A percentile compares a stretch with the other conserved stretches of the same genome.
Evolutionary conservation across 2,329 filamentous ascomycete species (phyloP).

Genomic region (Colletotrichum tofieldiae): DNA sequence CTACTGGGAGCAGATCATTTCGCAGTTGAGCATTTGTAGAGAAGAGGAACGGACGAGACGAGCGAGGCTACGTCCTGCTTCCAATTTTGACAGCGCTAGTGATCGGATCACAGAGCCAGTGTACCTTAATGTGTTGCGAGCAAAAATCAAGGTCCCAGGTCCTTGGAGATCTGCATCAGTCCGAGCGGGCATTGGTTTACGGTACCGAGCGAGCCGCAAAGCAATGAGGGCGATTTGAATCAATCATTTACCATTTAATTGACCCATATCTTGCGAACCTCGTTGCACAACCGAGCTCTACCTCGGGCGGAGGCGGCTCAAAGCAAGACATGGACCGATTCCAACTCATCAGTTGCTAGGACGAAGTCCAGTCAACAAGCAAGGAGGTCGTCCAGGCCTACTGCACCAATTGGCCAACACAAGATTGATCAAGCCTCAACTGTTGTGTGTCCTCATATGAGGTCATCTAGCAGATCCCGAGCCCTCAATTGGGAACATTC

Average conservation of each 20-base stretch:
- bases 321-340: constrained; percentile 6
- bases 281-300: constrained; percentile 18
- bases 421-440: background rate
- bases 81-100: background rate
- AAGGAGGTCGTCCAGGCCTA: background rate
- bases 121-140: background rate
- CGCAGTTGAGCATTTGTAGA: background rate
- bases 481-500: background rate
- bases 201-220: background rate
- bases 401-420: constrained; percentile 2
- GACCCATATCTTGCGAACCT: background rate
- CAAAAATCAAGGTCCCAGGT: background rate
- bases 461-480: background rate
- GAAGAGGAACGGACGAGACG: background rate
- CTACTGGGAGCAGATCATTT: background rate
- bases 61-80: background rate
- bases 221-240: background rate
- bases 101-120: background rate
- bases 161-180: background rate
- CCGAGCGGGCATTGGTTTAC: background rate
- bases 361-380: constrained; percentile 1
- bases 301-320: constrained; percentile 29
- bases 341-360: background rate
- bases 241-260: background rate
- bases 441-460: background rate